Evolutionary conservation across 2,329 filamentous ascomycete species (phyloP).

Genomic region (Cercospora nicotianae): DNA sequence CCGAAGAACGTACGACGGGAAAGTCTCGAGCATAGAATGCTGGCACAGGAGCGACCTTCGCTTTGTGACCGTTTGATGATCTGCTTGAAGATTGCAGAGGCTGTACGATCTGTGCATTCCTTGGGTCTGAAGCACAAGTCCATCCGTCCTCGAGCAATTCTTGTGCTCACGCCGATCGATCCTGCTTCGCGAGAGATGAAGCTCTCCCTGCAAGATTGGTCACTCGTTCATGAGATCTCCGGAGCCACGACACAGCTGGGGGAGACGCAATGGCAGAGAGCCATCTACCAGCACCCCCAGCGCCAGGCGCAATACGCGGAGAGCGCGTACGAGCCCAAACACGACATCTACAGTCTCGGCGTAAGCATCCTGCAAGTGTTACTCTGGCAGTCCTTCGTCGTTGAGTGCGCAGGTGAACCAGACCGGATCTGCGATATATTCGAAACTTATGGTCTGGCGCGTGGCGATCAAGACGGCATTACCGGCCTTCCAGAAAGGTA

Average conservation of each 20-base stretch:
- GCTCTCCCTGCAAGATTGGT: not conserved
- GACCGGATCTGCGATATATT: not conserved
- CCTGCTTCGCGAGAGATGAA: not conserved
- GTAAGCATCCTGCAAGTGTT: not conserved
- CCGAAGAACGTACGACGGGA: not conserved
- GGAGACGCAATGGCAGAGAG: not conserved
- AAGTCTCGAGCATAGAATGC: not conserved
- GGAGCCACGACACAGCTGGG: not conserved
- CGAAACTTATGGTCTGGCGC: not conserved
- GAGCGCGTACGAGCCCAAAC: not conserved
- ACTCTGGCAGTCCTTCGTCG: not conserved
- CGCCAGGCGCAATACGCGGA: not conserved
- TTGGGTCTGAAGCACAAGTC: not conserved
- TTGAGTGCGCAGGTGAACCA: not conserved
- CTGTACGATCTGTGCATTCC: not conserved
- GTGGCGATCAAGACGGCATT: not conserved
- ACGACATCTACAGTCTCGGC: not conserved
- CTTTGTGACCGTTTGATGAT: not conserved
- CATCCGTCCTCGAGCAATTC: not conserved
- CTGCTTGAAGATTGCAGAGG: not conserved
- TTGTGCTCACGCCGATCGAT: not conserved
- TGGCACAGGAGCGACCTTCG: not conserved
- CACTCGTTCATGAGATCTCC: not conserved
- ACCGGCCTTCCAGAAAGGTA: not conserved
- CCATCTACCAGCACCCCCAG: not conserved